These are phyloP conservation scores for Pyrenophora graminea DNA, from an alignment of 2,329 filamentous ascomycete genomes.

Conservation along the genomic window DNA sequence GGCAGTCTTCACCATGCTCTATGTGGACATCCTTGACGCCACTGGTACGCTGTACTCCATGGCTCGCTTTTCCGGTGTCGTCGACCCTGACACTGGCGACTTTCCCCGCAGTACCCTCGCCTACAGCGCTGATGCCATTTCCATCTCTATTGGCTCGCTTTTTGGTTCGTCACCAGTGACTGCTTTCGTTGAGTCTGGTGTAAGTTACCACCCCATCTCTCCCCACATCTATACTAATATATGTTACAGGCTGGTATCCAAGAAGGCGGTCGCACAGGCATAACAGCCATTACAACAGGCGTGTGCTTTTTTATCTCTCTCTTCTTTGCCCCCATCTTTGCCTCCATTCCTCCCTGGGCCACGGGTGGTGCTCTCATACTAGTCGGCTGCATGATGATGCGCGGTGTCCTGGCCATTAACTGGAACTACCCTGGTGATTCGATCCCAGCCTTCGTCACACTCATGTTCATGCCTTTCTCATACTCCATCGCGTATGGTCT, in stretches of 20 bases:
- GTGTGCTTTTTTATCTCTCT: conserved; percentile 78
- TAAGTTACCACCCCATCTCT: conserved; percentile 15
- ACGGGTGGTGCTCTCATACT: conserved; percentile 86
- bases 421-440: conserved; percentile 82
- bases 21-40: conserved; percentile 82
- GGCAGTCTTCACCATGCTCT: conserved; percentile 85
- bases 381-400: conserved; percentile 83
- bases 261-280: conserved; percentile 80
- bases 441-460: conserved; percentile 80
- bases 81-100: conserved; percentile 81
- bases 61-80: conserved; percentile 79
- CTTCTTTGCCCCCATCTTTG: conserved; percentile 90
- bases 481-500: conserved; percentile 88
- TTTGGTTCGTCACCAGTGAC: conserved; percentile 81
- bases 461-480: conserved; percentile 85
- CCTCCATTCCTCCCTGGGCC: conserved; percentile 86
- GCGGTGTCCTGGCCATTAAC: conserved; percentile 79
- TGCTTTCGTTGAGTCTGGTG: conserved; percentile 84
- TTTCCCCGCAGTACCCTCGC: conserved; percentile 86
- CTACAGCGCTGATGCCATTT: conserved; percentile 80
- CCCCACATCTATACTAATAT: background rate
- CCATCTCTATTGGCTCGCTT: conserved; percentile 78
- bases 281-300: conserved; percentile 77
- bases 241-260: conserved; percentile 67
- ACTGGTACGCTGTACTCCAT: conserved; percentile 89